These are phyloP conservation scores for Aegilops speltoides DNA, from an alignment of 176 grass and related monocot genomes.

Conservation along the genomic window DNA sequence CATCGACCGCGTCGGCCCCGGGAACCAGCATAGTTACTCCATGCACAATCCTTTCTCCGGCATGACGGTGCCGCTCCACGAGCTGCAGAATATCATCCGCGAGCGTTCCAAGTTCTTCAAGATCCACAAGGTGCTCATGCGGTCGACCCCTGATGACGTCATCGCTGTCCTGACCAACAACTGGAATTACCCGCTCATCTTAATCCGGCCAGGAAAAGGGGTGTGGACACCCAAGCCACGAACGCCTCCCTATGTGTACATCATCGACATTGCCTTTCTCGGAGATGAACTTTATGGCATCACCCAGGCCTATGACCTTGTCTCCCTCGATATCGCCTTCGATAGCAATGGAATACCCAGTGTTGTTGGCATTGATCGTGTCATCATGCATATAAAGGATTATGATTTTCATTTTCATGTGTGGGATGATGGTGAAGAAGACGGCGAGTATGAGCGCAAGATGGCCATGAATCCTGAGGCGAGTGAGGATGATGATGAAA, in stretches of 20 bases:
- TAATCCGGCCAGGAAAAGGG: not conserved
- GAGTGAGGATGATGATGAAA: too few relatives aligned
- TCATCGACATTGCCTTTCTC: not conserved
- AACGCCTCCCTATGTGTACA: not conserved
- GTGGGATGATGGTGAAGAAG: too few relatives aligned
- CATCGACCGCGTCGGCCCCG: not conserved
- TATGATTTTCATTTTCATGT: too few relatives aligned
- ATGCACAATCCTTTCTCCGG: not conserved
- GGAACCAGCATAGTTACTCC: not conserved
- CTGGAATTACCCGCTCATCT: not conserved
- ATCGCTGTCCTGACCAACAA: not conserved
- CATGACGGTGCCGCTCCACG: not conserved
- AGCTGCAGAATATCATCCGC: not conserved
- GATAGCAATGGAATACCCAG: not conserved
- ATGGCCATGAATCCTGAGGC: too few relatives aligned
- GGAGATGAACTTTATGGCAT: not conserved
- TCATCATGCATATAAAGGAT: not conserved
- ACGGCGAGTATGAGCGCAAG: too few relatives aligned
- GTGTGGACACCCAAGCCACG: not conserved
- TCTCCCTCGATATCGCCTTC: not conserved
- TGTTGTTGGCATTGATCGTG: not conserved
- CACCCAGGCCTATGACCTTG: not conserved
- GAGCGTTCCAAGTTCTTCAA: not conserved
- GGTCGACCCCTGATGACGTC: not conserved
- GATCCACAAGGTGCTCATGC: not conserved